Conservation (phyloP, 1,139 yeast species). For the Sugiyamaella grinbergsii region DNA sequence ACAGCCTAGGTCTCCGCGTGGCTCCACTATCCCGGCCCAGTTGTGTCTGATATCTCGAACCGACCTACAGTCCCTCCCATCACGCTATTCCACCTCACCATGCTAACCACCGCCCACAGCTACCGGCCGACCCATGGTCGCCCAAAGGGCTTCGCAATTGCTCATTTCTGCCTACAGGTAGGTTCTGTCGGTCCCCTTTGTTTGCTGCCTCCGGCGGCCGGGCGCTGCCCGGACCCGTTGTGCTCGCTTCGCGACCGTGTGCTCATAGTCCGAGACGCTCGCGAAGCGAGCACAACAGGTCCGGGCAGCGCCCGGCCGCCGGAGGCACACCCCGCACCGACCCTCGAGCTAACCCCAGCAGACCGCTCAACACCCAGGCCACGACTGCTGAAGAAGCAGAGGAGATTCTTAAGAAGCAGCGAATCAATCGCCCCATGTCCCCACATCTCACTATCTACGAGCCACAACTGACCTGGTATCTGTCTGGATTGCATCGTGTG, state of each 20-base stretch:
- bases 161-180: conserved; percentile 26
- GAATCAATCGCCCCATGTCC: conserved; percentile 84
- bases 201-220: neutral
- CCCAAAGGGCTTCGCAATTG: conserved; percentile 27
- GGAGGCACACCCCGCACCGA: neutral
- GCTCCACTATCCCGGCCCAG: neutral
- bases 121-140: conserved; percentile 25
- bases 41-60: neutral
- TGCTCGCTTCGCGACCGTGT: neutral
- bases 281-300: too few species aligned
- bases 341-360: neutral
- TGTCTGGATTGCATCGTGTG: conserved; percentile 84
- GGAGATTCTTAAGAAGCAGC: conserved; percentile 73
- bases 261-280: too few species aligned
- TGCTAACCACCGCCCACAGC: conserved; percentile 16
- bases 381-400: conserved; percentile 67
- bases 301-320: conserved; percentile 6
- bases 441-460: conserved; percentile 89
- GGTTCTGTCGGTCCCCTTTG: conserved; percentile 11
- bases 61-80: too few species aligned
- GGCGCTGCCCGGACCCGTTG: neutral
- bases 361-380: conserved; percentile 44
- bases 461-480: conserved; percentile 81
- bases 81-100: too few species aligned
- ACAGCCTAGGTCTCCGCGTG: too few species aligned